These are phyloP conservation scores for Porodaedalea pini DNA, from an alignment of 1,284 basidiomycete genomes.

Conservation along the genomic window DNA sequence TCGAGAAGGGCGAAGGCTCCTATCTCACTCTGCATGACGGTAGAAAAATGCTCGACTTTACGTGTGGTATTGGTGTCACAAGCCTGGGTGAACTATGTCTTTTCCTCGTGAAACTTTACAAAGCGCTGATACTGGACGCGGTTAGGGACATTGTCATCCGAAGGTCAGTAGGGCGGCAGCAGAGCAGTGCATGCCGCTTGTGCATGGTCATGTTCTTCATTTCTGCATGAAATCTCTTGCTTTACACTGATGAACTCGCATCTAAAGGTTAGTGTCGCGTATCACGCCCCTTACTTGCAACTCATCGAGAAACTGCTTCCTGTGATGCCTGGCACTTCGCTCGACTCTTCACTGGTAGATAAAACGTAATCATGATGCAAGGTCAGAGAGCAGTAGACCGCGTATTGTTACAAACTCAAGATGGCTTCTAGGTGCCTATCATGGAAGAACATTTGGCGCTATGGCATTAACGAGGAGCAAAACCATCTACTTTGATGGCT, in stretches of 20 bases:
- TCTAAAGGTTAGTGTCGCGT: conserved; percentile 71
- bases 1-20: conserved; percentile 75
- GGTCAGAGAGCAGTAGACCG: conserved; percentile 37
- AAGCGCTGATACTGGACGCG: conserved; percentile 12
- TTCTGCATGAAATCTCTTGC: not conserved
- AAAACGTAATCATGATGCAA: conserved; percentile 91
- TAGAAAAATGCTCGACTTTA: conserved; percentile 75
- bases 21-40: conserved; percentile 74
- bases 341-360: conserved; percentile 77
- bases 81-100: conserved; percentile 54
- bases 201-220: conserved; percentile 53
- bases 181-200: conserved; percentile 77
- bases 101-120: conserved; percentile 15
- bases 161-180: conserved; percentile 83
- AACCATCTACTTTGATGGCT: conserved; percentile 82
- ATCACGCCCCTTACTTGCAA: conserved; percentile 71
- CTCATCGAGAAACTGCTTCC: conserved; percentile 78
- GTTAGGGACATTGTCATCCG: conserved; percentile 81
- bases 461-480: conserved; percentile 90
- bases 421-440: conserved; percentile 60
- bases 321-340: conserved; percentile 79
- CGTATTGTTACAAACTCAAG: not conserved
- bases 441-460: conserved; percentile 84
- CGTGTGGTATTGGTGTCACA: conserved; percentile 82
- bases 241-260: conserved; percentile 1